A percentile compares a stretch with the other conserved stretches of the same genome.
phyloP scores from a whole-genome alignment of 225 moss, liverwort and hornwort genomes.

The Polytrichum formosum region DNA sequence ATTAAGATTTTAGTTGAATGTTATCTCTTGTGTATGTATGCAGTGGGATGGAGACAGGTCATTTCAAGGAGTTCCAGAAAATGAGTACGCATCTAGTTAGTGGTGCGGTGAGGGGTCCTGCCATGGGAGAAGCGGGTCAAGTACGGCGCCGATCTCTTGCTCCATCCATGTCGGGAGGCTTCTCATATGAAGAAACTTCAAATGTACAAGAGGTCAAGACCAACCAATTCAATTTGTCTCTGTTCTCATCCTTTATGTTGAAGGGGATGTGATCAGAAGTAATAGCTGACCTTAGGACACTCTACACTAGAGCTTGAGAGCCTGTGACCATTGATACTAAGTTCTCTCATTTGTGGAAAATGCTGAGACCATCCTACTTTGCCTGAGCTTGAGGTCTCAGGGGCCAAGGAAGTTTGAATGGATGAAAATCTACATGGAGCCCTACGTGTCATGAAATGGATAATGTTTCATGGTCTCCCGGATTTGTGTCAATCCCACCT shows the following conservation, averaged over 20 bases:
- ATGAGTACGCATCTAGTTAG: background rate
- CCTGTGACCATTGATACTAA: too few relatives aligned
- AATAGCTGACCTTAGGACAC: too few relatives aligned
- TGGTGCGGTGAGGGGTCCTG: background rate
- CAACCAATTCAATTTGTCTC: background rate
- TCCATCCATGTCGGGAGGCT: constrained; percentile 9
- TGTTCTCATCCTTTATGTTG: background rate
- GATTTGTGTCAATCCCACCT: too few relatives aligned
- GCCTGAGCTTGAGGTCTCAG: background rate
- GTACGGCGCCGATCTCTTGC: background rate
- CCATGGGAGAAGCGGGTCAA: background rate
- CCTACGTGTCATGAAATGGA: too few relatives aligned
- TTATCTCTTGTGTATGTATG: background rate
- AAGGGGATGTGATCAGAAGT: background rate
- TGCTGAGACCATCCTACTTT: background rate
- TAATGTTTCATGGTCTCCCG: too few relatives aligned
- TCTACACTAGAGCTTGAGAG: too few relatives aligned
- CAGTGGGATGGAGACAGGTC: constrained; percentile 4
- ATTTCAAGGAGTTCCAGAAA: background rate
- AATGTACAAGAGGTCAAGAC: constrained; percentile 13
- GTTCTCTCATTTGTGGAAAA: too few relatives aligned
- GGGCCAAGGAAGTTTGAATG: background rate
- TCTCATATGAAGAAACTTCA: constrained; percentile 3
- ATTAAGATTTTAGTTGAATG: too few relatives aligned
- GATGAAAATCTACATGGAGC: background rate